phyloP scores from a whole-genome alignment of 176 grass and related monocot genomes.

The Triticum dicoccoides region DNA sequence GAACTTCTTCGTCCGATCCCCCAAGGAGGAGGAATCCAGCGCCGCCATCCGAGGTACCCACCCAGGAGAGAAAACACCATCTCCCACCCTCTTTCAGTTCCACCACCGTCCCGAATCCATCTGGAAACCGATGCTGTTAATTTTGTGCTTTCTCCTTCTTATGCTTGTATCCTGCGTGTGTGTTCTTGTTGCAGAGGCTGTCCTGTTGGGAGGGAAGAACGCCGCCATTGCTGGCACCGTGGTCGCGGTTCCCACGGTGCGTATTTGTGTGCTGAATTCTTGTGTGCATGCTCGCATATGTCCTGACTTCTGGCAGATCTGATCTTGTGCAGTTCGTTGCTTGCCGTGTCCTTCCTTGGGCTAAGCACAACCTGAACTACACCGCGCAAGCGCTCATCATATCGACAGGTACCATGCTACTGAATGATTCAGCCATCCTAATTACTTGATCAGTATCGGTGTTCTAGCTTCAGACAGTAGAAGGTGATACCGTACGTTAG shows the following conservation, averaged over 20 bases:
- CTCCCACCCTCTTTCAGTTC: not conserved
- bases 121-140: too few species aligned
- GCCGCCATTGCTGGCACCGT: constrained; percentile 46
- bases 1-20: constrained; percentile 25
- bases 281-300: constrained; percentile 7
- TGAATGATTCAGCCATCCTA: not conserved
- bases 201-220: constrained; percentile 64
- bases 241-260: constrained; percentile 78
- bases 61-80: not conserved
- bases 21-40: constrained; percentile 15
- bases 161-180: not conserved
- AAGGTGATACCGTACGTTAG: not conserved
- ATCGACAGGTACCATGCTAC: constrained; percentile 64
- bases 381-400: constrained; percentile 94
- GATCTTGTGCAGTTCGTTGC: constrained; percentile 61
- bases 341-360: constrained; percentile 91
- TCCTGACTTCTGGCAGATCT: constrained; percentile 22
- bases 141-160: not conserved
- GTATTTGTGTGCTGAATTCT: constrained; percentile 5
- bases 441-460: not conserved
- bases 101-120: too few species aligned
- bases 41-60: not conserved
- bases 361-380: constrained; percentile 92
- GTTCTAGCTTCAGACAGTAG: not conserved
- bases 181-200: constrained; percentile 59